A percentile compares a stretch with the other conserved stretches of the same genome.
These are phyloP conservation scores for Microbotryum lychnidis-dioicae DNA, from an alignment of 1,284 basidiomycete species.

Conservation along the genomic window DNA sequence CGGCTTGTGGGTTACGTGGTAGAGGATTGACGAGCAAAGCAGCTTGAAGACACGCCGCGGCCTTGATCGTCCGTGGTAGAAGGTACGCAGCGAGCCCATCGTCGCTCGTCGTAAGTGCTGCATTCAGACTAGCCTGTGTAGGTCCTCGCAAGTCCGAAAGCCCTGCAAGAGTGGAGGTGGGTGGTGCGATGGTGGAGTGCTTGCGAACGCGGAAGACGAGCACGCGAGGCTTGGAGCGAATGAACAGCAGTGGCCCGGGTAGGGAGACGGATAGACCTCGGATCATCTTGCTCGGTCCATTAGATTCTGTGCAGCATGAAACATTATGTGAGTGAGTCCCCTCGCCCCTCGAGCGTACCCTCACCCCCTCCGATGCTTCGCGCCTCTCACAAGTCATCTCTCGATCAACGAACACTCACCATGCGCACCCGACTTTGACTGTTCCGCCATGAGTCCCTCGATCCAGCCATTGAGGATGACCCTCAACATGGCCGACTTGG, in stretches of 20 bases:
- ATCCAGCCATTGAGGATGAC: slow-evolving; percentile 28
- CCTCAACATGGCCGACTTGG: slow-evolving; percentile 21
- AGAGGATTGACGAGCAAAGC: background rate
- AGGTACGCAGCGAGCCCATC: slow-evolving; percentile 28
- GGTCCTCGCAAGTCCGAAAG: background rate
- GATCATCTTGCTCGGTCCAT: background rate
- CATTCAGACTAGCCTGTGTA: background rate
- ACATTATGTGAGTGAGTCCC: background rate
- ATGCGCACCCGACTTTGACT: slow-evolving; percentile 3
- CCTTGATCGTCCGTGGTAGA: background rate
- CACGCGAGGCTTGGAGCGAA: slow-evolving; percentile 21
- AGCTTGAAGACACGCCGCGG: background rate
- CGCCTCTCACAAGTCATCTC: slow-evolving; percentile 1
- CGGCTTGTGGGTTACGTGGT: background rate
- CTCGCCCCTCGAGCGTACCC: slow-evolving; percentile 6
- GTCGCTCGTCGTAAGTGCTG: slow-evolving; percentile 1
- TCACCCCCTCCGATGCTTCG: slow-evolving; percentile 10
- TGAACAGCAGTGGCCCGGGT: slow-evolving; percentile 18
- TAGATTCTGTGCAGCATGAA: background rate
- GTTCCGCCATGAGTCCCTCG: slow-evolving; percentile 20
- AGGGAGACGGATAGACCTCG: background rate
- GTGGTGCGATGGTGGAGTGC: slow-evolving; percentile 2
- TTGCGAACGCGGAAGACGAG: slow-evolving; percentile 18
- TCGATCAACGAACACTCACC: background rate
- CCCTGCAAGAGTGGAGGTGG: slow-evolving; percentile 6